Percentiles rank a stretch among this genome's conserved stretches.
These are phyloP conservation scores for Chaetomium olivaceum DNA, from an alignment of 2,329 filamentous ascomycete species.

Conservation along the genomic window DNA sequence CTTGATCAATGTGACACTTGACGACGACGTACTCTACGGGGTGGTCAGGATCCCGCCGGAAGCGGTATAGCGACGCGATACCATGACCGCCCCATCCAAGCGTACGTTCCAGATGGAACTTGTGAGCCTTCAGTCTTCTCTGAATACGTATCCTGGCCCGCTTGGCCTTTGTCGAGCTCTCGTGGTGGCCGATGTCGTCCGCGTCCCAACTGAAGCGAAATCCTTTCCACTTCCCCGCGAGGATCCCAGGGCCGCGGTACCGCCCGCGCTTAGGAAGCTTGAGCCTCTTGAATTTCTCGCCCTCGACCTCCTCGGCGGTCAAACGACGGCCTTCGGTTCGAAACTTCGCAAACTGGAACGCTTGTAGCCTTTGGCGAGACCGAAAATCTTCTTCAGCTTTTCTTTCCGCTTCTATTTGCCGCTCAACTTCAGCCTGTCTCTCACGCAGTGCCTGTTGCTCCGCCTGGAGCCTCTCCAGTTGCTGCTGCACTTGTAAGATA, in stretches of 20 bases:
- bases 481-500: too few relatives aligned
- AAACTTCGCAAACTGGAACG: not conserved
- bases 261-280: not conserved
- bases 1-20: not conserved
- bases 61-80: not conserved
- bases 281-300: not conserved
- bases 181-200: not conserved
- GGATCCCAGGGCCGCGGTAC: not conserved
- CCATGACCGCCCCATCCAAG: conserved; percentile 13
- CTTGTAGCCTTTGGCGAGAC: not conserved
- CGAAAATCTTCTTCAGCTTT: not conserved
- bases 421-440: too few relatives aligned
- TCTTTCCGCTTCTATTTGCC: not conserved
- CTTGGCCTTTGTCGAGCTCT: not conserved
- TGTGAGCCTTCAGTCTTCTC: not conserved
- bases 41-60: not conserved
- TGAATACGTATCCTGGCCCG: not conserved
- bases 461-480: too few relatives aligned
- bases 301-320: not conserved
- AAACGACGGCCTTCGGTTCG: not conserved
- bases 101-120: not conserved
- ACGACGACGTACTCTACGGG: not conserved
- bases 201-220: not conserved
- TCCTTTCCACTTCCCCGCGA: not conserved
- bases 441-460: too few relatives aligned